These are phyloP conservation scores for Imleria badia DNA, from an alignment of 768 basidiomycete species.

Conservation along the genomic window DNA sequence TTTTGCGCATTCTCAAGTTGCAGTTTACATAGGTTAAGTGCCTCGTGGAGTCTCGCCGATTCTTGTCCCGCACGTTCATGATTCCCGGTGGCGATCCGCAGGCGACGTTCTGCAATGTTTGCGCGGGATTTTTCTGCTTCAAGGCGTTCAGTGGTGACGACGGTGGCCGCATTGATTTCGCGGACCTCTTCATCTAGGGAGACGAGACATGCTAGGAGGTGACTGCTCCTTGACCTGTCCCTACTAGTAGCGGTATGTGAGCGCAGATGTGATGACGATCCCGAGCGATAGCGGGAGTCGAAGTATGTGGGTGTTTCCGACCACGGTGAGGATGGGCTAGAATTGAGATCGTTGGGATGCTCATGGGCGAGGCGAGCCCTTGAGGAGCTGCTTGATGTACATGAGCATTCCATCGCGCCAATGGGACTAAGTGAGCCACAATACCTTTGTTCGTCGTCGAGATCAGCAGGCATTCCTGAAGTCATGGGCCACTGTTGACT, in stretches of 20 bases:
- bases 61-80: constrained; percentile 41
- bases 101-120: constrained; percentile 42
- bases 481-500: too few species aligned
- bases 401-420: neutral
- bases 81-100: constrained; percentile 41
- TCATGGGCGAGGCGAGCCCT: constrained; percentile 28
- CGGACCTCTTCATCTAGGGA: constrained; percentile 32
- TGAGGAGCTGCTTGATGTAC: neutral
- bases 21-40: constrained; percentile 45
- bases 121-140: constrained; percentile 44
- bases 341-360: constrained; percentile 32
- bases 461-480: constrained; percentile 26
- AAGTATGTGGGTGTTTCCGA: constrained; percentile 18
- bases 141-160: too few species aligned
- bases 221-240: constrained; percentile 30
- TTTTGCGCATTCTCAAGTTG: constrained; percentile 46
- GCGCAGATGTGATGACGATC: constrained; percentile 26
- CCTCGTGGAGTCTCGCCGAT: constrained; percentile 37
- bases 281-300: constrained; percentile 21
- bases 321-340: constrained; percentile 27
- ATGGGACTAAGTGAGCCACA: neutral
- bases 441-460: too few species aligned
- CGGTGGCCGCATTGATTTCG: too few species aligned
- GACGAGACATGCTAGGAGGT: constrained; percentile 30
- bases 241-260: constrained; percentile 27